phyloP scores from a whole-genome alignment of 352 stramenopile genomes.

The Globisporangium polare region DNA sequence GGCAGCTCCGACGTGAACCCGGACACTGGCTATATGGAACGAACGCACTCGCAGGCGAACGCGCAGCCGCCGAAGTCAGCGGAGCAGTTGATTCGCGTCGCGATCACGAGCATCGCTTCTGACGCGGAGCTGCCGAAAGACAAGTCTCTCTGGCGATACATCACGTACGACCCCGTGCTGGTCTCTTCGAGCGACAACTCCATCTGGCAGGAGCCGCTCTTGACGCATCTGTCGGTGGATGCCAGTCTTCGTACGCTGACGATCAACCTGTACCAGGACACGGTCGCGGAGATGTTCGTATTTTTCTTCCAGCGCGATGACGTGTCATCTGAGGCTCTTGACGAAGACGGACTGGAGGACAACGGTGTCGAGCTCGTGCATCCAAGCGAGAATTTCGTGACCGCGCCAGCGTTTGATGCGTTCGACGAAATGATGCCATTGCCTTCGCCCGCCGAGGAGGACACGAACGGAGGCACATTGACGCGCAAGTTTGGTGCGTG shows the following conservation, averaged over 20 bases:
- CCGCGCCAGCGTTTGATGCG: not conserved
- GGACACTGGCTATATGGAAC: constrained; percentile 10
- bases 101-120: constrained; percentile 65
- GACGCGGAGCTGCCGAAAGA: constrained; percentile 64
- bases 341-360: constrained; percentile 4
- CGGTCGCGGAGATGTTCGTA: constrained; percentile 64
- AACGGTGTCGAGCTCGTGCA: not conserved
- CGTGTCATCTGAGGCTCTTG: not conserved
- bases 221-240: constrained; percentile 71
- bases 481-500: constrained; percentile 54
- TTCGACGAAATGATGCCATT: constrained; percentile 6
- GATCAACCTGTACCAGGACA: constrained; percentile 77
- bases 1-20: constrained; percentile 28
- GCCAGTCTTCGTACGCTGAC: constrained; percentile 60
- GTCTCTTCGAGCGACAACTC: constrained; percentile 29
- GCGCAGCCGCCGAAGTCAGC: constrained; percentile 19
- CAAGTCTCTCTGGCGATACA: constrained; percentile 36
- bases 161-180: constrained; percentile 34
- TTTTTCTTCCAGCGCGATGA: constrained; percentile 68
- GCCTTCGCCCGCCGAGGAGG: constrained; percentile 12
- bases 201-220: constrained; percentile 71
- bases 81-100: constrained; percentile 60
- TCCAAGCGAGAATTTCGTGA: not conserved
- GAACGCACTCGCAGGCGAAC: not conserved
- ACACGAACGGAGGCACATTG: constrained; percentile 29